Evolutionary conservation across 805 yeast species (phyloP), one percentile per base, ranked within the genome.

Genomic region (Ogataea methanolica): DNA sequence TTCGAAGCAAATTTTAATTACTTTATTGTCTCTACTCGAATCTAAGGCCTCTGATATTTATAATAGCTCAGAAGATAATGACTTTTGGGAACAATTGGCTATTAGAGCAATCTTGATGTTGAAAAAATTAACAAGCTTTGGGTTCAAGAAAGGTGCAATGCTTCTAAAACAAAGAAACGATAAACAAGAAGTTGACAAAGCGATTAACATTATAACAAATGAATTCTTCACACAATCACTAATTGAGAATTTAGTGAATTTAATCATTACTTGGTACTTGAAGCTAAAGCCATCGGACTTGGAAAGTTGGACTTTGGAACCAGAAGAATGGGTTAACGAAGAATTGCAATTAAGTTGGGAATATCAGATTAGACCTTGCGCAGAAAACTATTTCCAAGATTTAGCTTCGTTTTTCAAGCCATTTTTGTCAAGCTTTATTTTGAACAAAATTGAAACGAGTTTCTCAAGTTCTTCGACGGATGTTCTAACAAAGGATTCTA

Each of bases 301-400:
- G 42, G 95, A 87, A 56, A 70, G 79, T 36, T 94, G 98, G 98
- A 62, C 73, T 12, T 64, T 76, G 16, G 96, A 90, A 50, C 97
- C 98, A 0, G 98, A 90, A 62, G 97, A 89, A 63, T 94, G 96
- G 88, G 82, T 87, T 19, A 82, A 83, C 53, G 96, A 89, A 59
- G 96, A 90, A 55, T 69, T 83, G 48, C 76, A 82, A 43, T 71
- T 80, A 5, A 83, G 85, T 60, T 89, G 88, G 82, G 97, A 91
- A 60, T 88, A 72, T 62, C 91, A 87, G 61, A 75, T 90, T 12
- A 73, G 95, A 47, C 89, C 92, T 4, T 88, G 97, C 66, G 89
- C 96, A 0, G 96, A 88, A 56, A 83, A 83, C 60, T 82, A 89
- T 54, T 90, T 83, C 61, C 87, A 83, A 54, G 94, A 85, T 59